Percentiles rank a stretch among this genome's conserved stretches.
phyloP scores from a whole-genome alignment of 805 yeast genomes.

The Wickerhamiella musiphila region DNA sequence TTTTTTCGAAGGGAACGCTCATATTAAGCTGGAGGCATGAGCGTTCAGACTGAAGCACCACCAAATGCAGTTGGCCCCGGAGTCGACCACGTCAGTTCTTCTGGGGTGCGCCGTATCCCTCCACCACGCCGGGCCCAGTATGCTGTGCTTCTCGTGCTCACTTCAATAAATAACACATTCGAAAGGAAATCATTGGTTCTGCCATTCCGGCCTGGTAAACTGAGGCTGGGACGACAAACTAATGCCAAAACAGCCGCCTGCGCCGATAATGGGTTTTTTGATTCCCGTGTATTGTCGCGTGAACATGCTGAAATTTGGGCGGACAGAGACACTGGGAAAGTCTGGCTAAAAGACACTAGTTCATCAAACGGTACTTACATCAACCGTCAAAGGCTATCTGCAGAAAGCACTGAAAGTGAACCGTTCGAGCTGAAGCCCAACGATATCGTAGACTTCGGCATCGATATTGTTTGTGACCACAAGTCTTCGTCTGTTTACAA shows the following conservation, averaged over 20 bases:
- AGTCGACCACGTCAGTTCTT: no score
- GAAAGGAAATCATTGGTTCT: conserved; percentile 61
- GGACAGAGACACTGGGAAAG: conserved; percentile 41
- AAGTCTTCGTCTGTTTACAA: conserved; percentile 49
- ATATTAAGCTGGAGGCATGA: no score
- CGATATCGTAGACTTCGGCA: conserved; percentile 84
- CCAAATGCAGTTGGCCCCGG: no score
- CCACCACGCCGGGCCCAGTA: conserved; percentile 22
- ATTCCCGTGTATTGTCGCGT: conserved; percentile 79
- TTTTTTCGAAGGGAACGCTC: no score
- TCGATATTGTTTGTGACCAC: conserved; percentile 43
- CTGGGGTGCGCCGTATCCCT: no score
- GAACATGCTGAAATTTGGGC: conserved; percentile 86
- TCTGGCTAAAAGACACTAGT: conserved; percentile 70
- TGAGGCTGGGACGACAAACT: conserved; percentile 79
- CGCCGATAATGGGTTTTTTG: conserved; percentile 79
- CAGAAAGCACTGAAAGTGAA: conserved; percentile 34
- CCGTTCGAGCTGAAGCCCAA: conserved; percentile 52
- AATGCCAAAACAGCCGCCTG: conserved; percentile 34
- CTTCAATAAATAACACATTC: conserved; percentile 68
- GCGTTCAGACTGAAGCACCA: no score
- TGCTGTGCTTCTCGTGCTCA: conserved; percentile 39
- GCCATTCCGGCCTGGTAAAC: conserved; percentile 65
- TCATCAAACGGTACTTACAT: conserved; percentile 91
- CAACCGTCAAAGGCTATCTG: conserved; percentile 51